Evolutionary conservation across 805 yeast species (phyloP).

Genomic region (Saccharomycopsis oosterbeekiorum): DNA sequence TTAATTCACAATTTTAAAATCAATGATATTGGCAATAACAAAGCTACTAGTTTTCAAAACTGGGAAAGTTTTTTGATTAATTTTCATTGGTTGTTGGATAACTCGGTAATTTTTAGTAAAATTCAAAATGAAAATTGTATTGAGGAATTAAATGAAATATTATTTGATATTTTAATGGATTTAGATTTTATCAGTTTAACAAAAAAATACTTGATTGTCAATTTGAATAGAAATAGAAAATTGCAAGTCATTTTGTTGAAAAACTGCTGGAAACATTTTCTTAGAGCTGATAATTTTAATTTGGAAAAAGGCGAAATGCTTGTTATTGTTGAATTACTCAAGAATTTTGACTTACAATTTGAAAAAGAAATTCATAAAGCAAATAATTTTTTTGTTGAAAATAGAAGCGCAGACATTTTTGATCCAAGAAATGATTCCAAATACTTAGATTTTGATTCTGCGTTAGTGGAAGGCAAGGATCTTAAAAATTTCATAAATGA

Average conservation of each 20-base stretch:
- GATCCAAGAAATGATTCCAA: constrained; percentile 2
- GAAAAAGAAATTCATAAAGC: constrained; percentile 11
- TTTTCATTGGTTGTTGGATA: constrained; percentile 17
- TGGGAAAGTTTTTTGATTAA: constrained; percentile 18
- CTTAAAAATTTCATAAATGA: constrained; percentile 1
- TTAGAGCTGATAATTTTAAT: constrained; percentile 12
- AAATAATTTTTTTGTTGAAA: constrained; percentile 10
- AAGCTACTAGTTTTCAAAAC: background rate
- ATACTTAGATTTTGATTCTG: constrained; percentile 13
- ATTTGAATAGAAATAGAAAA: constrained; percentile 10
- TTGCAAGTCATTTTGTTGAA: constrained; percentile 13
- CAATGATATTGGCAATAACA: constrained; percentile 6
- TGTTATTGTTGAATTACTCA: constrained; percentile 9
- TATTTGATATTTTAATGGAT: constrained; percentile 16
- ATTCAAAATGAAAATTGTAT: constrained; percentile 11
- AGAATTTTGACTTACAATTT: constrained; percentile 13
- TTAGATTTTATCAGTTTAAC: constrained; percentile 10
- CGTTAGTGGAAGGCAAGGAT: constrained; percentile 7
- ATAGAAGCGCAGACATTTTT: constrained; percentile 10
- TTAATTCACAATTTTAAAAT: constrained; percentile 16
- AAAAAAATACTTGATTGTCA: constrained; percentile 10
- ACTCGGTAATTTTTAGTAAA: constrained; percentile 15
- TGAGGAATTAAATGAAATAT: constrained; percentile 12
- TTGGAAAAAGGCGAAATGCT: constrained; percentile 12
- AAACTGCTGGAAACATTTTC: constrained; percentile 16